A percentile compares a stretch with the other conserved stretches of the same genome.
phyloP scores from a whole-genome alignment of 768 basidiomycete genomes.

The Boletus rubescentipes region DNA sequence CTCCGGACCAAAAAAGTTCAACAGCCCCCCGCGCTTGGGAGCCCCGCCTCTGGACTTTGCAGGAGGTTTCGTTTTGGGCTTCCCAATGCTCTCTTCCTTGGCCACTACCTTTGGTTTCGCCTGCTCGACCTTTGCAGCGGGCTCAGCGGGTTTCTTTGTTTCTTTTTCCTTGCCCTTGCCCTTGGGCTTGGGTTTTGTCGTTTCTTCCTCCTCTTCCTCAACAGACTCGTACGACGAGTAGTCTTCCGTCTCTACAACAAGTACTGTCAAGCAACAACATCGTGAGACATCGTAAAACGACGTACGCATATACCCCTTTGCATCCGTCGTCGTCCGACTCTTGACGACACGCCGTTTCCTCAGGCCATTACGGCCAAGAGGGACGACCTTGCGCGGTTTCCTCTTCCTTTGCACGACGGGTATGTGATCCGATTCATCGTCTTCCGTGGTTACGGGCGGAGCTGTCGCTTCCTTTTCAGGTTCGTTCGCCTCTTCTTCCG shows the following conservation, averaged over 20 bases:
- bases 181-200: slow-evolving; percentile 21
- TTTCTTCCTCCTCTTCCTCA: slow-evolving; percentile 46
- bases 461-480: slow-evolving; percentile 34
- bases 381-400: slow-evolving; percentile 59
- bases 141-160: slow-evolving; percentile 18
- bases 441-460: slow-evolving; percentile 28
- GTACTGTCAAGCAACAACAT: neutral
- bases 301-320: slow-evolving; percentile 74
- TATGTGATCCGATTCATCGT: slow-evolving; percentile 30
- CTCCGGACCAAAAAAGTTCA: slow-evolving; percentile 35
- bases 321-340: slow-evolving; percentile 53
- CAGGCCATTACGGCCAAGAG: slow-evolving; percentile 74
- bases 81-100: slow-evolving; percentile 15
- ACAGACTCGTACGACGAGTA: slow-evolving; percentile 82
- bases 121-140: slow-evolving; percentile 13
- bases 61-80: slow-evolving; percentile 19
- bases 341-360: slow-evolving; percentile 70
- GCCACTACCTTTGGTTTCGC: slow-evolving; percentile 5
- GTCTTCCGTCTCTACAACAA: slow-evolving; percentile 64
- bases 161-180: slow-evolving; percentile 15
- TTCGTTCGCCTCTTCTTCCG: slow-evolving; percentile 28
- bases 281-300: slow-evolving; percentile 4
- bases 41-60: slow-evolving; percentile 19
- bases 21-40: slow-evolving; percentile 28
- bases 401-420: slow-evolving; percentile 35